A percentile compares a stretch with the other conserved stretches of the same genome.
Conservation (phyloP, 2,329 filamentous ascomycete genomes). For the Paraphaeosphaeria sporulosa region DNA sequence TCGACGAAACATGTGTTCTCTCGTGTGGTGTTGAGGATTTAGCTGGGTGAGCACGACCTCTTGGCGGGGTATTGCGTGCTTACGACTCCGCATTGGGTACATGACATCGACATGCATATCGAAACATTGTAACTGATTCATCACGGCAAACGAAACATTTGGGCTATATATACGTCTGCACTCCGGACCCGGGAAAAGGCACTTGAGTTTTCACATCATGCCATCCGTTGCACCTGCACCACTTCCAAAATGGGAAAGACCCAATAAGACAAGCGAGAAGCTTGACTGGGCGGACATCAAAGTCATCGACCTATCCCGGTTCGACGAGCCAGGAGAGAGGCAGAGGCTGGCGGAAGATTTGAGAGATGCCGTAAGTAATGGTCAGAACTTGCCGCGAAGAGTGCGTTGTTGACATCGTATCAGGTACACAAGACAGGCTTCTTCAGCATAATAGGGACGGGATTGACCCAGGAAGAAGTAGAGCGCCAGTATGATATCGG, state of each 20-base stretch:
- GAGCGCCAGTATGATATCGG: slow-evolving; percentile 44
- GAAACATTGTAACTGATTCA: not conserved
- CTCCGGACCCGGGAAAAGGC: not conserved
- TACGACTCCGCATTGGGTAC: slow-evolving; percentile 17
- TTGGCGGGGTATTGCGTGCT: slow-evolving; percentile 39
- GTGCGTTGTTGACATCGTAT: not conserved
- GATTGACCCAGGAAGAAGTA: slow-evolving; percentile 39
- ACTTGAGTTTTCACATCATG: slow-evolving; percentile 22
- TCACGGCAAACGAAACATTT: not conserved
- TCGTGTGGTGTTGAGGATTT: slow-evolving; percentile 10
- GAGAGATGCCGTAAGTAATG: slow-evolving; percentile 58
- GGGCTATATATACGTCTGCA: not conserved
- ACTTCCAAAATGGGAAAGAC: slow-evolving; percentile 38
- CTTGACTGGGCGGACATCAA: slow-evolving; percentile 42
- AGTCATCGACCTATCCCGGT: slow-evolving; percentile 55
- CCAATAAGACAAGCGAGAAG: slow-evolving; percentile 30
- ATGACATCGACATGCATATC: slow-evolving; percentile 22
- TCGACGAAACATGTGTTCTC: not conserved
- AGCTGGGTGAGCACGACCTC: slow-evolving; percentile 23
- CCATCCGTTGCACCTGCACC: slow-evolving; percentile 27
- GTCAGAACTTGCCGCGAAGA: not conserved
- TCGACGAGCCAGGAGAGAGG: slow-evolving; percentile 63
- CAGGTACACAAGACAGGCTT: slow-evolving; percentile 42
- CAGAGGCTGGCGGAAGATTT: slow-evolving; percentile 62
- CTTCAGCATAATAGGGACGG: slow-evolving; percentile 41